Percentiles rank a stretch among this genome's conserved stretches.
Conservation (phyloP, 805 yeast genomes). For the Saccharomycopsis malanga region DNA sequence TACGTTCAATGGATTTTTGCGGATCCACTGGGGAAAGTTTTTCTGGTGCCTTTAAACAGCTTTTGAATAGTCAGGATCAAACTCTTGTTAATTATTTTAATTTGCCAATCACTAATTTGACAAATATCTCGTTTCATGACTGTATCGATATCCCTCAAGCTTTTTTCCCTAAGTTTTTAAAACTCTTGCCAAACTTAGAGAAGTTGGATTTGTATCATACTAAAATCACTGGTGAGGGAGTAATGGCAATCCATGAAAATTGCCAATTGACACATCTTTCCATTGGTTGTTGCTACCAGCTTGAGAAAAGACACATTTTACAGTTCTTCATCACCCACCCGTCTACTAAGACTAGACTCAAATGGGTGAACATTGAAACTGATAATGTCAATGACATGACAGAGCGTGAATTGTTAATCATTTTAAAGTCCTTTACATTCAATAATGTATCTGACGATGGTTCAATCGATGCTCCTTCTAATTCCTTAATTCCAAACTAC, state of each 20-base stretch:
- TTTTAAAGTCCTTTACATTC: conserved; percentile 9
- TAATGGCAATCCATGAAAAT: conserved; percentile 47
- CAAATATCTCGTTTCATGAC: conserved; percentile 67
- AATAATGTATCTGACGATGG: neutral
- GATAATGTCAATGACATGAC: conserved; percentile 18
- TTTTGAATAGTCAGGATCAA: neutral
- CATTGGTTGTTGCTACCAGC: conserved; percentile 28
- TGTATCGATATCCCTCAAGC: conserved; percentile 67
- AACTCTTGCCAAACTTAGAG: conserved; percentile 47
- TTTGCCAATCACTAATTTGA: conserved; percentile 27
- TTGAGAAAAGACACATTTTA: conserved; percentile 11
- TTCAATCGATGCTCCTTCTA: neutral
- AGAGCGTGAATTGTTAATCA: conserved; percentile 13
- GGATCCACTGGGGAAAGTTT: conserved; percentile 71
- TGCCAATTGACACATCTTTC: conserved; percentile 71
- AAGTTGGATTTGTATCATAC: conserved; percentile 80
- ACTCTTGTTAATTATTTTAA: conserved; percentile 9
- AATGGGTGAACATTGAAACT: conserved; percentile 20
- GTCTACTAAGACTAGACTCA: conserved; percentile 4
- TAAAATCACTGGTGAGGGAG: conserved; percentile 56
- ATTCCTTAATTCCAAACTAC: conserved; percentile 3
- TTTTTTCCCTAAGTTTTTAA: conserved; percentile 50
- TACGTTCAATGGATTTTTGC: conserved; percentile 78
- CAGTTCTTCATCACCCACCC: conserved; percentile 13
- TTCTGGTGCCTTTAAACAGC: conserved; percentile 43